A percentile compares a stretch with the other conserved stretches of the same genome.
Evolutionary conservation across 2,329 filamentous ascomycete genomes (phyloP).

Genomic region (Trichoderma sp.): DNA sequence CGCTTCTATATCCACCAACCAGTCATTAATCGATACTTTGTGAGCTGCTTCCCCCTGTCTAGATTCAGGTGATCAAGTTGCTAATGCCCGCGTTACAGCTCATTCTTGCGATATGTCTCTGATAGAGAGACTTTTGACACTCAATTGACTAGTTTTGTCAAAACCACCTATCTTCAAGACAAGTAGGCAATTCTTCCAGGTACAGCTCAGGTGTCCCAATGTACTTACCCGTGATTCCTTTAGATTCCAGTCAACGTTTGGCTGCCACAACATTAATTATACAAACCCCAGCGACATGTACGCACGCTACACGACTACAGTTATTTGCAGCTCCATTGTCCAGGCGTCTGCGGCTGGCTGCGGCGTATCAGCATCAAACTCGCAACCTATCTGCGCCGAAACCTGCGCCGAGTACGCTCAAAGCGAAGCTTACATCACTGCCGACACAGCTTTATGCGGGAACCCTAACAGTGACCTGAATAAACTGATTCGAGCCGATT

Average conservation of each 20-base stretch:
- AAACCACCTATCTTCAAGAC: slow-evolving; percentile 68
- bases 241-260: slow-evolving; percentile 79
- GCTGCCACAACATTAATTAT: slow-evolving; percentile 74
- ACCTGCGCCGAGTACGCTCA: slow-evolving; percentile 83
- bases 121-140: slow-evolving; percentile 74
- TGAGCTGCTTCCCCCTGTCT: slow-evolving; percentile 52
- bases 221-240: neutral
- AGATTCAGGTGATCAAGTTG: neutral
- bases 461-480: slow-evolving; percentile 63
- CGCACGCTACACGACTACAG: slow-evolving; percentile 86
- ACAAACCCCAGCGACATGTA: slow-evolving; percentile 79
- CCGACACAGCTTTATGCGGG: slow-evolving; percentile 70
- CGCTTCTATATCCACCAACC: slow-evolving; percentile 67
- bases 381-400: slow-evolving; percentile 80
- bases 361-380: slow-evolving; percentile 58
- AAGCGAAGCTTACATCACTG: slow-evolving; percentile 81
- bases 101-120: slow-evolving; percentile 81
- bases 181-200: slow-evolving; percentile 61
- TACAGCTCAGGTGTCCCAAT: neutral
- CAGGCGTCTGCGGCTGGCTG: slow-evolving; percentile 80
- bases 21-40: slow-evolving; percentile 45
- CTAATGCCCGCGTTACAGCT: slow-evolving; percentile 48
- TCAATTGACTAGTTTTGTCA: slow-evolving; percentile 69
- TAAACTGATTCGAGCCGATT: slow-evolving; percentile 83
- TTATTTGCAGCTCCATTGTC: slow-evolving; percentile 90